Percentiles rank a stretch among this genome's conserved stretches.
Conservation (phyloP, 345 rosid species). For the Pistacia atlantica region DNA sequence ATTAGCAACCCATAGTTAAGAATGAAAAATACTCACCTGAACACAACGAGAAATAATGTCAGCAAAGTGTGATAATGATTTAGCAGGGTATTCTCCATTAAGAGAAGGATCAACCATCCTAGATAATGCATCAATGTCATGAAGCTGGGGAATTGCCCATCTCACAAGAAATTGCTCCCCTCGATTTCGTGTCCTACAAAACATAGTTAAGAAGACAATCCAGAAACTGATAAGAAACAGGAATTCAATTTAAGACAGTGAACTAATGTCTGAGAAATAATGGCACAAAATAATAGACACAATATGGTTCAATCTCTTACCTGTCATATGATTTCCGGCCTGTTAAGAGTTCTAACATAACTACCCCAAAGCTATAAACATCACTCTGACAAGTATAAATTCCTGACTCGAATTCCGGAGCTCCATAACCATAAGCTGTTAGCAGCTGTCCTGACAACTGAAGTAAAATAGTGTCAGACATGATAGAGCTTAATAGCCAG, state of each 20-base stretch:
- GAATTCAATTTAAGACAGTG: background rate
- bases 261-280: background rate
- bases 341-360: slow-evolving; percentile 95
- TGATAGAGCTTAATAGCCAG: background rate
- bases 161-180: slow-evolving; percentile 91
- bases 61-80: slow-evolving; percentile 87
- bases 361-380: slow-evolving; percentile 96
- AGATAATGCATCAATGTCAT: slow-evolving; percentile 89
- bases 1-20: background rate
- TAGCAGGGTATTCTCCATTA: slow-evolving; percentile 73
- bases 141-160: slow-evolving; percentile 97
- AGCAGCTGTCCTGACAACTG: slow-evolving; percentile 94
- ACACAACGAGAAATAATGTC: slow-evolving; percentile 94
- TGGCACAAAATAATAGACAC: slow-evolving; percentile 2
- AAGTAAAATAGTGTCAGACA: slow-evolving; percentile 29
- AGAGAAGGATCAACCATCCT: slow-evolving; percentile 97
- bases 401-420: slow-evolving; percentile 96
- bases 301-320: slow-evolving; percentile 35
- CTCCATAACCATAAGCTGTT: slow-evolving; percentile 86
- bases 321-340: slow-evolving; percentile 88
- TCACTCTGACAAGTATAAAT: slow-evolving; percentile 85
- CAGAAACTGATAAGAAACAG: background rate
- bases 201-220: slow-evolving; percentile 11
- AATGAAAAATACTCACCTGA: slow-evolving; percentile 55
- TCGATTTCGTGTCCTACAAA: slow-evolving; percentile 62